These are phyloP conservation scores for Thielaviopsis populi DNA, from an alignment of 2,329 filamentous ascomycete genomes.

Conservation along the genomic window DNA sequence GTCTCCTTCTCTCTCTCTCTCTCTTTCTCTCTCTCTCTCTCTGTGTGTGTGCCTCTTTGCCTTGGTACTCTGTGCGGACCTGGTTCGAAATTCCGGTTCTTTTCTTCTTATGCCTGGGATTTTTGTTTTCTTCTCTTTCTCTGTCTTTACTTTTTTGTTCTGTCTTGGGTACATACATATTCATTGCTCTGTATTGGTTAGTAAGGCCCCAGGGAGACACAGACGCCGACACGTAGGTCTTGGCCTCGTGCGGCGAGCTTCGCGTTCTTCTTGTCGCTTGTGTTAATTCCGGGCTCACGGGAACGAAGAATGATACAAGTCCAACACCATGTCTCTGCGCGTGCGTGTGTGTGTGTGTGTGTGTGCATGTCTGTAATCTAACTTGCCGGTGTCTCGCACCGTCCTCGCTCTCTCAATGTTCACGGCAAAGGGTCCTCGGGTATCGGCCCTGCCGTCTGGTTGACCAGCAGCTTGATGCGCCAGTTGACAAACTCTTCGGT, in stretches of 20 bases:
- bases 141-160: not conserved
- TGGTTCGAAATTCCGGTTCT: no score
- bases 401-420: no score
- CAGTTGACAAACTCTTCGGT: constrained; percentile 66
- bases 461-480: constrained; percentile 35
- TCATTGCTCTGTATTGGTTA: not conserved
- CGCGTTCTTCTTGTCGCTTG: no score
- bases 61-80: not conserved
- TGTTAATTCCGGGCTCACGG: no score
- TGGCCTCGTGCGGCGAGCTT: no score
- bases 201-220: no score
- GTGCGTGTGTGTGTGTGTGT: no score
- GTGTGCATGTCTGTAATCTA: no score
- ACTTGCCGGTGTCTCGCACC: no score
- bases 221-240: no score
- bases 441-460: constrained; percentile 7
- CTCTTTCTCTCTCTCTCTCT: not conserved
- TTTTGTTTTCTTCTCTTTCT: not conserved
- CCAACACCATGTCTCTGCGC: not conserved
- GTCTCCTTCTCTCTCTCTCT: not conserved
- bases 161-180: not conserved
- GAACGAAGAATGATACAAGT: no score
- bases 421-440: not conserved
- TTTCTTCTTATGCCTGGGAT: no score
- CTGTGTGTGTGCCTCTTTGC: not conserved